These are phyloP conservation scores for Buxus sempervirens DNA, from an alignment of 164 flowering plant genomes.

Conservation along the genomic window DNA sequence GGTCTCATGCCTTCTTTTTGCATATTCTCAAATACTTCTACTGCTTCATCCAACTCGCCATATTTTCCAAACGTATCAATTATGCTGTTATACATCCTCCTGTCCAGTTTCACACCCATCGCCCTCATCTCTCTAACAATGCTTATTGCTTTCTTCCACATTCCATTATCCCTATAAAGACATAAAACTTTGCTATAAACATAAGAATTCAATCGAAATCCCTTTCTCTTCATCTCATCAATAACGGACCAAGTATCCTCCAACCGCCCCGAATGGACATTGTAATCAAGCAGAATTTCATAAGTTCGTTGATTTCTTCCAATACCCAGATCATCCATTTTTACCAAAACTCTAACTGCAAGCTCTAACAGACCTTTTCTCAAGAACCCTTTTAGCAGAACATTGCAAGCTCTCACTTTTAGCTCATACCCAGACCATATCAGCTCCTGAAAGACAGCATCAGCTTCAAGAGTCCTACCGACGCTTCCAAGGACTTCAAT, in stretches of 20 bases:
- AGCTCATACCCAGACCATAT: constrained; percentile 34
- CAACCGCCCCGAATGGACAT: constrained; percentile 58
- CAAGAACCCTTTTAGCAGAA: constrained; percentile 53
- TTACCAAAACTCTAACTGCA: constrained; percentile 34
- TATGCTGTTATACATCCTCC: constrained; percentile 58
- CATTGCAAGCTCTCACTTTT: constrained; percentile 35
- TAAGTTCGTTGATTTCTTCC: constrained; percentile 44
- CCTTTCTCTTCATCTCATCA: constrained; percentile 49
- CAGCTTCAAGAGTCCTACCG: constrained; percentile 80
- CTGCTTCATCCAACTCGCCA: constrained; percentile 68
- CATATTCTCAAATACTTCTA: constrained; percentile 64
- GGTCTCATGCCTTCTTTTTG: constrained; percentile 51
- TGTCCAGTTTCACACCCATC: constrained; percentile 48
- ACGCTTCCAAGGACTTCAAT: constrained; percentile 53
- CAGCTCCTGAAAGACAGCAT: constrained; percentile 66
- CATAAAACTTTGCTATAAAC: constrained; percentile 66
- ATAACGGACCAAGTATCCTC: constrained; percentile 58
- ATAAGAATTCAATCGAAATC: constrained; percentile 39
- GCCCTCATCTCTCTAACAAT: constrained; percentile 60
- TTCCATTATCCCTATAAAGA: constrained; percentile 74
- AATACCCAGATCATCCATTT: constrained; percentile 40
- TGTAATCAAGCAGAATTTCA: constrained; percentile 54
- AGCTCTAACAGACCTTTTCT: constrained; percentile 56
- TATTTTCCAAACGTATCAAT: constrained; percentile 77
- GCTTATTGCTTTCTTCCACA: constrained; percentile 83